phyloP scores from a whole-genome alignment of 2,329 filamentous ascomycete genomes.

The Lecanicillium sp. region DNA sequence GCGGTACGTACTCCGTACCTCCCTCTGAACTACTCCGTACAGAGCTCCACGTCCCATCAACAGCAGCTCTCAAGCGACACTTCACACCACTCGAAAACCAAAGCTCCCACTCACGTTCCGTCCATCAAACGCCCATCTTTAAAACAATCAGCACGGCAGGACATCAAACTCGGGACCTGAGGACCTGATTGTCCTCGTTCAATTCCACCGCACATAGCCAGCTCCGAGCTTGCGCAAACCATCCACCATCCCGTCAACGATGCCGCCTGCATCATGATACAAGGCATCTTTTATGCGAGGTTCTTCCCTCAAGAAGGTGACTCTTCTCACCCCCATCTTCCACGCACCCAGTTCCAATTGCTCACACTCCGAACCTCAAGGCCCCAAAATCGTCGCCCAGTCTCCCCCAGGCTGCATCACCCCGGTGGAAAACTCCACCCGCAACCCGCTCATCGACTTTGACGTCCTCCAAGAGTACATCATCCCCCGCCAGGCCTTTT shows the following conservation, averaged over 20 bases:
- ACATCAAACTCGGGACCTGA: too few species aligned
- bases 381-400: constrained; percentile 57
- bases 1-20: too few species aligned
- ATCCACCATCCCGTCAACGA: constrained; percentile 1
- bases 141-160: too few species aligned
- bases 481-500: constrained; percentile 91
- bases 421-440: constrained; percentile 29
- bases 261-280: constrained; percentile 46
- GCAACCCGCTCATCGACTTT: constrained; percentile 70
- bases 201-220: too few species aligned
- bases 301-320: constrained; percentile 61
- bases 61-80: neutral
- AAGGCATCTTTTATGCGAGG: constrained; percentile 64
- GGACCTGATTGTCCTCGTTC: too few species aligned
- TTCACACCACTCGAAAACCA: neutral
- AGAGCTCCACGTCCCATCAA: constrained; percentile 2
- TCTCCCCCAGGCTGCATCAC: constrained; percentile 59
- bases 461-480: constrained; percentile 84
- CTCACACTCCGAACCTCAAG: constrained; percentile 26
- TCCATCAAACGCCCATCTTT: too few species aligned
- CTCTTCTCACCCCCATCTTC: neutral
- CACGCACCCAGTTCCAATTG: neutral
- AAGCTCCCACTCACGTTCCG: neutral
- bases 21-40: too few species aligned
- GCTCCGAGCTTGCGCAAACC: neutral